Evolutionary conservation across 2,329 filamentous ascomycete species (phyloP).

Genomic region (Trichoderma lentiforme): DNA sequence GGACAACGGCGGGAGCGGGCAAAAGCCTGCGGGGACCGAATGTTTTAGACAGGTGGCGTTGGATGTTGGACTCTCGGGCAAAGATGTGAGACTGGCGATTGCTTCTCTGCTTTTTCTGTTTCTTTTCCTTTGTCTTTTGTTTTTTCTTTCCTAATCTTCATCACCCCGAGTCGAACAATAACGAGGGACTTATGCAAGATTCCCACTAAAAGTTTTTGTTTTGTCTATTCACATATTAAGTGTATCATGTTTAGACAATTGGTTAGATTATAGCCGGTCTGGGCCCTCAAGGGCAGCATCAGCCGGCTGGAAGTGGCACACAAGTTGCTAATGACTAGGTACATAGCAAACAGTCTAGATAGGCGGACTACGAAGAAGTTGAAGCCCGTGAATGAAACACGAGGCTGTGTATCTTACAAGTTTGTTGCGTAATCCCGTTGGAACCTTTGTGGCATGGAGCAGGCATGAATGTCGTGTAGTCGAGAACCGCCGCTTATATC

Average conservation of each 20-base stretch:
- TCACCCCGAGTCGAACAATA: not conserved
- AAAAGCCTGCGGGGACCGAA: not conserved
- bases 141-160: not conserved
- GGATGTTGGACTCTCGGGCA: not conserved
- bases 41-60: constrained; percentile 15
- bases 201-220: not conserved
- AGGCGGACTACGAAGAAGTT: not conserved
- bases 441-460: not conserved
- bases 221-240: not conserved
- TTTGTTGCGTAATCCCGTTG: not conserved
- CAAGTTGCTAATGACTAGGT: not conserved
- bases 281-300: constrained; percentile 10
- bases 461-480: not conserved
- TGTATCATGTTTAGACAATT: constrained; percentile 12
- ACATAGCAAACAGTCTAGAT: not conserved
- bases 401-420: not conserved
- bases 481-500: not conserved
- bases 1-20: not conserved
- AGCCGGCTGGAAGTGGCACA: not conserved
- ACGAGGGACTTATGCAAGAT: not conserved
- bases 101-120: not conserved
- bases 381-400: not conserved
- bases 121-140: not conserved
- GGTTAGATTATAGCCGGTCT: not conserved
- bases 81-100: not conserved